Percentiles rank a stretch among this genome's conserved stretches.
phyloP scores from a whole-genome alignment of 2,329 filamentous ascomycete species.

The Cordyceps tenuipes region DNA sequence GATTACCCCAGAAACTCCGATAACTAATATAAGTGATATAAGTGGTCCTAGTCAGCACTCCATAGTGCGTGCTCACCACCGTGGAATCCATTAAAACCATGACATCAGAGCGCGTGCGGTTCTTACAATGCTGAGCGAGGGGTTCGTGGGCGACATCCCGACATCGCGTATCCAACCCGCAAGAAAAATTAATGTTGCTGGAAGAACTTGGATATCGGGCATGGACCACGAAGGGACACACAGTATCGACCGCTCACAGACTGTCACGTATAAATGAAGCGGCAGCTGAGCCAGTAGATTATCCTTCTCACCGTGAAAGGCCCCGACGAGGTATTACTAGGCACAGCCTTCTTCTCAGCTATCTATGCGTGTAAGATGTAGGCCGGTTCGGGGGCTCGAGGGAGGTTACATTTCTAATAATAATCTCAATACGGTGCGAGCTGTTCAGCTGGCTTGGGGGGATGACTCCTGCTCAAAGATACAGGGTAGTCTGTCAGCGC shows the following conservation, averaged over 20 bases:
- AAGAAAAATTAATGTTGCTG: background rate
- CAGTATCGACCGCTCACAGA: background rate
- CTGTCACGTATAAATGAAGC: background rate
- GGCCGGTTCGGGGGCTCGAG: constrained; percentile 1
- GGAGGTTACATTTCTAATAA: constrained; percentile 6
- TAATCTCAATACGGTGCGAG: constrained; percentile 20
- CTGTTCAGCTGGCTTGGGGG: too few relatives aligned
- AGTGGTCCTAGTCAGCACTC: background rate
- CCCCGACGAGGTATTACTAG: background rate
- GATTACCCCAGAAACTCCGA: background rate
- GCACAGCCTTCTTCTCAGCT: background rate
- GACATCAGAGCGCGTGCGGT: background rate
- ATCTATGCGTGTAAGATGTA: background rate
- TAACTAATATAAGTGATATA: too few relatives aligned
- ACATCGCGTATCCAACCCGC: background rate
- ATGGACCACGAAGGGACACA: background rate
- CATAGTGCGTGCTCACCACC: too few relatives aligned
- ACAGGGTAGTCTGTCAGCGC: constrained; percentile 26
- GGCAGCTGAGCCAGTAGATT: background rate
- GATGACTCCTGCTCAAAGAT: too few relatives aligned
- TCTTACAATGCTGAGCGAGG: background rate
- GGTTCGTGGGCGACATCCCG: too few relatives aligned
- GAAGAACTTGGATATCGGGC: background rate
- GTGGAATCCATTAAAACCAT: background rate
- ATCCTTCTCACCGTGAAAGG: background rate